These are phyloP conservation scores for Euryodendron excelsum DNA, from an alignment of 148 eudicot species.

Conservation along the genomic window DNA sequence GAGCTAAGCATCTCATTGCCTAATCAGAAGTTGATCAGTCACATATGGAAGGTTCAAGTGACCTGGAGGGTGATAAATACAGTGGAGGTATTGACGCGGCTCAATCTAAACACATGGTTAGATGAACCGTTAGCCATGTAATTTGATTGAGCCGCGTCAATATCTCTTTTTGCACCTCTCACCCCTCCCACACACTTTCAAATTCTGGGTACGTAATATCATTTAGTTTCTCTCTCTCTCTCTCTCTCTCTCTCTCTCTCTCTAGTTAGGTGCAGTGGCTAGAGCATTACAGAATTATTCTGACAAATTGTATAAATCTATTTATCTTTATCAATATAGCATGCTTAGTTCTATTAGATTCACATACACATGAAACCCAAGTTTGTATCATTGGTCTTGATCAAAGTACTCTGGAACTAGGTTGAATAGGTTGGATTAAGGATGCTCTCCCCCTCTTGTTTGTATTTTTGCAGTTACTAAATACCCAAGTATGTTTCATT, in stretches of 20 bases:
- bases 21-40: background rate
- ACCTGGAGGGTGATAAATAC: background rate
- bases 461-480: no score
- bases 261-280: background rate
- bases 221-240: background rate
- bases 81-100: constrained; percentile 20
- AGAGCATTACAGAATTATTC: background rate
- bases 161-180: constrained; percentile 8
- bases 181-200: background rate
- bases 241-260: background rate
- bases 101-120: constrained; percentile 23
- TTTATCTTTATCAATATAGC: no score
- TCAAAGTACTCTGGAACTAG: background rate
- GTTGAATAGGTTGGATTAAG: background rate
- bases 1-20: background rate
- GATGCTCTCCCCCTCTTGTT: background rate
- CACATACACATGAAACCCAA: background rate
- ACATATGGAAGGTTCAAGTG: background rate
- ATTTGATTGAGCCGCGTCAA: constrained; percentile 34
- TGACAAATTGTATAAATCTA: background rate
- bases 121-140: constrained; percentile 12
- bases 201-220: constrained; percentile 4
- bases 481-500: background rate
- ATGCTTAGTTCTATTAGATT: background rate
- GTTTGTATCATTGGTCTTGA: background rate